phyloP scores from a whole-genome alignment of 768 basidiomycete species.

The Leccinum olivaceopallidum region DNA sequence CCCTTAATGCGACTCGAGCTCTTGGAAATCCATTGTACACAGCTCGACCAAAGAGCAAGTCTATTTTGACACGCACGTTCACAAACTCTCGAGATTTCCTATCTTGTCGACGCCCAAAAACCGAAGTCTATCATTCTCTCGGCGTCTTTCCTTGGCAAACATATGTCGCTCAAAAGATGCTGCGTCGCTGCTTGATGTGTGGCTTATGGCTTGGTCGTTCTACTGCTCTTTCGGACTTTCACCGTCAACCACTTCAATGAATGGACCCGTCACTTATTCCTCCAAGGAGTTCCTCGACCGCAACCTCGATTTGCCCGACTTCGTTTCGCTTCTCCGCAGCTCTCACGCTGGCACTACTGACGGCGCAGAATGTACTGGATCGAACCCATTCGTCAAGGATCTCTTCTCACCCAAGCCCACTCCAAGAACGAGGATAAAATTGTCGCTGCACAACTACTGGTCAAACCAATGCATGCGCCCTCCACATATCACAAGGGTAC shows the following conservation, averaged over 20 bases:
- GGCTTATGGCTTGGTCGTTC: conserved; percentile 80
- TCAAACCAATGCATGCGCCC: conserved; percentile 92
- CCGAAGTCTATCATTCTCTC: conserved; percentile 63
- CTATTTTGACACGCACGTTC: conserved; percentile 75
- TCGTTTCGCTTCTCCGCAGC: conserved; percentile 80
- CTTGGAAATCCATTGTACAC: conserved; percentile 51
- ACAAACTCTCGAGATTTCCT: conserved; percentile 81
- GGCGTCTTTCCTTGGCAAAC: conserved; percentile 90
- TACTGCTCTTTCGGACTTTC: conserved; percentile 83
- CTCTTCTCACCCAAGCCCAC: conserved; percentile 92
- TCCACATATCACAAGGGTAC: conserved; percentile 83
- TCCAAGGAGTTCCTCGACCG: conserved; percentile 87
- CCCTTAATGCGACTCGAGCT: conserved; percentile 79
- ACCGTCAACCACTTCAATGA: conserved; percentile 87
- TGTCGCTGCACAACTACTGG: conserved; percentile 89
- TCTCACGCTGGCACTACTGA: conserved; percentile 36
- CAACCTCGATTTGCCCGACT: no score
- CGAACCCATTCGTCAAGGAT: conserved; percentile 88
- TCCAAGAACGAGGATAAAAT: conserved; percentile 94
- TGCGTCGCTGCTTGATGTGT: conserved; percentile 76
- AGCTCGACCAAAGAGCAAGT: conserved; percentile 74
- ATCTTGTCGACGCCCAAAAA: conserved; percentile 78
- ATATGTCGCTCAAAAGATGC: conserved; percentile 78
- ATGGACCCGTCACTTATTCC: conserved; percentile 88
- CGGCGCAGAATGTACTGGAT: conserved; percentile 69